Conservation (phyloP, 1,284 basidiomycete species). For the Tilletia setariae region DNA sequence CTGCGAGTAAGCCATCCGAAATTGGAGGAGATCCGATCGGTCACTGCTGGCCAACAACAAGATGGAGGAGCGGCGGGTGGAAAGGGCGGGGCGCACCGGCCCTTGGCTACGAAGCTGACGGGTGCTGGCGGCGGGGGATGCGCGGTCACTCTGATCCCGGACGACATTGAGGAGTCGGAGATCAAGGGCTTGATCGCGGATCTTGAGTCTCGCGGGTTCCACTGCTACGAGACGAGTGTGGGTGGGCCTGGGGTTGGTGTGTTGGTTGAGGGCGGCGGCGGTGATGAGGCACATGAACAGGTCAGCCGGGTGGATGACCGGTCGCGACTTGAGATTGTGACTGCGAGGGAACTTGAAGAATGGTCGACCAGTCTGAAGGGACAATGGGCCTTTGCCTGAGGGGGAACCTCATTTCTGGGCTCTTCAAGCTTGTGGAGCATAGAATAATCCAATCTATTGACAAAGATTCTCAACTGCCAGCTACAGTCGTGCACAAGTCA, state of each 20-base stretch:
- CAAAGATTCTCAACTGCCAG: too few relatives aligned
- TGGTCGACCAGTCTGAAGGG: background rate
- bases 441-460: too few relatives aligned
- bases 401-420: background rate
- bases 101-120: conserved; percentile 88
- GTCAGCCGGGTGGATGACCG: background rate
- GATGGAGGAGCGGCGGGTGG: too few relatives aligned
- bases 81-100: conserved; percentile 53
- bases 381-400: conserved; percentile 1
- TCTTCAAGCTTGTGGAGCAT: too few relatives aligned
- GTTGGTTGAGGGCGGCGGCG: conserved; percentile 57
- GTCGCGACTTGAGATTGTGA: conserved; percentile 6
- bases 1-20: conserved; percentile 92
- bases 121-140: conserved; percentile 99
- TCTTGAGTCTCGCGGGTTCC: conserved; percentile 64
- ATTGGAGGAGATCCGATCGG: conserved; percentile 75
- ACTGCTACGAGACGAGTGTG: conserved; percentile 83
- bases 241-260: conserved; percentile 90
- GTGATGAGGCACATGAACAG: background rate
- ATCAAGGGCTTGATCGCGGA: conserved; percentile 28
- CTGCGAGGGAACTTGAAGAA: background rate
- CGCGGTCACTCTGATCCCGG: conserved; percentile 89
- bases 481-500: too few relatives aligned
- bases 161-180: conserved; percentile 60
- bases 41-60: conserved; percentile 65